phyloP scores from a whole-genome alignment of 2,329 filamentous ascomycete species.

The Ustulina deusta region DNA sequence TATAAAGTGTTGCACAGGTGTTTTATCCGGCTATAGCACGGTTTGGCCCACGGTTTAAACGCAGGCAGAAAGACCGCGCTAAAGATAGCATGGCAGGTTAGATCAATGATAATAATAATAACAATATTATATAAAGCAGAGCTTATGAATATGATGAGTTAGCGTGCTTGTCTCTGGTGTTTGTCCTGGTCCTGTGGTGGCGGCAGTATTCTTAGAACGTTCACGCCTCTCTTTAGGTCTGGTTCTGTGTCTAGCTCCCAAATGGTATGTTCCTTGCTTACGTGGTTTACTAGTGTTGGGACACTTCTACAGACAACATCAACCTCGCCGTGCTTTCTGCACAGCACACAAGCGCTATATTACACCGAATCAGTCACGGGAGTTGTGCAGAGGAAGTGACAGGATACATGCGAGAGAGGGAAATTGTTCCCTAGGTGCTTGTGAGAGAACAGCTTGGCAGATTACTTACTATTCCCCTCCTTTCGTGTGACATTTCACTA shows the following conservation, averaged over 20 bases:
- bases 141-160: too few relatives aligned
- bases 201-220: not conserved
- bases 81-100: too few relatives aligned
- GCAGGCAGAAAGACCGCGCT: too few relatives aligned
- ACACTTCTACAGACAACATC: slow-evolving; percentile 49
- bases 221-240: slow-evolving; percentile 19
- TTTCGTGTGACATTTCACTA: slow-evolving; percentile 54
- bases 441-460: not conserved
- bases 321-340: slow-evolving; percentile 44
- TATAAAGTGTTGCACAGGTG: too few relatives aligned
- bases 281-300: slow-evolving; percentile 50
- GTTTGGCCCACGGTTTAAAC: too few relatives aligned
- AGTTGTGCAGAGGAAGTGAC: not conserved
- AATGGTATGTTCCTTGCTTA: slow-evolving; percentile 37
- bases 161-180: not conserved
- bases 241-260: slow-evolving; percentile 21
- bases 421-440: too few relatives aligned
- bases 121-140: too few relatives aligned
- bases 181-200: not conserved
- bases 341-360: slow-evolving; percentile 50
- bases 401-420: not conserved
- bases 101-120: too few relatives aligned
- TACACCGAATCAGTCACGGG: not conserved
- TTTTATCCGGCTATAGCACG: too few relatives aligned
- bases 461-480: slow-evolving; percentile 45